Conservation (phyloP, 352 stramenopile species). For the Globisporangium irregulare region DNA sequence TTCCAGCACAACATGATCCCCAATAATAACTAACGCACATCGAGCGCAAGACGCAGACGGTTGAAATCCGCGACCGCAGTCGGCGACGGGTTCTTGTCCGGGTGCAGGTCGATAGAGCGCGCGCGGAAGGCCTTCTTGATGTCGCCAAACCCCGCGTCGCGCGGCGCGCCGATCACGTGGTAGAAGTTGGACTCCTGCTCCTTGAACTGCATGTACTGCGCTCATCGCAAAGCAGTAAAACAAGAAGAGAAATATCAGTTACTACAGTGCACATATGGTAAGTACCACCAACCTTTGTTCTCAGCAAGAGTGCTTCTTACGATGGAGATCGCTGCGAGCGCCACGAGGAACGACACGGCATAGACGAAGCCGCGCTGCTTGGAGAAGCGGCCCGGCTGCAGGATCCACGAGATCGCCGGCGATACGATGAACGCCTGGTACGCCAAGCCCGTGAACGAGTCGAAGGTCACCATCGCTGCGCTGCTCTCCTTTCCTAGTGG, state of each 20-base stretch:
- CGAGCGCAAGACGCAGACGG: slow-evolving; percentile 92
- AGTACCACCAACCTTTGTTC: neutral
- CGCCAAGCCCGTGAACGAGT: slow-evolving; percentile 64
- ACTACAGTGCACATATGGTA: neutral
- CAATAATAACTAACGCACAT: slow-evolving; percentile 55
- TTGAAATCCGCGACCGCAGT: slow-evolving; percentile 92
- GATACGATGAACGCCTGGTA: slow-evolving; percentile 79
- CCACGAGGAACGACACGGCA: slow-evolving; percentile 92
- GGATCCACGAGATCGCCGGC: slow-evolving; percentile 94
- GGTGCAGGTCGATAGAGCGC: slow-evolving; percentile 93
- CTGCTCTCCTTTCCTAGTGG: slow-evolving; percentile 1
- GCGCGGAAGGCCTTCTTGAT: slow-evolving; percentile 97
- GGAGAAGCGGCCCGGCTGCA: slow-evolving; percentile 92
- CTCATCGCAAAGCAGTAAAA: neutral
- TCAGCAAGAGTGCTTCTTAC: slow-evolving; percentile 27
- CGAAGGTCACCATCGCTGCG: slow-evolving; percentile 38
- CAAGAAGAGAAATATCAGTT: neutral
- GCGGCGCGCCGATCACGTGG: slow-evolving; percentile 85
- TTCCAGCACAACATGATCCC: neutral
- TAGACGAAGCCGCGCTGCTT: slow-evolving; percentile 91
- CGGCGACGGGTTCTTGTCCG: slow-evolving; percentile 95
- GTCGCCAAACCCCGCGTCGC: slow-evolving; percentile 89
- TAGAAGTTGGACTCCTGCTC: slow-evolving; percentile 95
- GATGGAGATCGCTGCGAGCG: slow-evolving; percentile 91
- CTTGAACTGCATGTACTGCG: slow-evolving; percentile 79